Percentiles rank a stretch among this genome's conserved stretches.
phyloP scores from a whole-genome alignment of 129 eudicot species.

The Flaveria robusta region DNA sequence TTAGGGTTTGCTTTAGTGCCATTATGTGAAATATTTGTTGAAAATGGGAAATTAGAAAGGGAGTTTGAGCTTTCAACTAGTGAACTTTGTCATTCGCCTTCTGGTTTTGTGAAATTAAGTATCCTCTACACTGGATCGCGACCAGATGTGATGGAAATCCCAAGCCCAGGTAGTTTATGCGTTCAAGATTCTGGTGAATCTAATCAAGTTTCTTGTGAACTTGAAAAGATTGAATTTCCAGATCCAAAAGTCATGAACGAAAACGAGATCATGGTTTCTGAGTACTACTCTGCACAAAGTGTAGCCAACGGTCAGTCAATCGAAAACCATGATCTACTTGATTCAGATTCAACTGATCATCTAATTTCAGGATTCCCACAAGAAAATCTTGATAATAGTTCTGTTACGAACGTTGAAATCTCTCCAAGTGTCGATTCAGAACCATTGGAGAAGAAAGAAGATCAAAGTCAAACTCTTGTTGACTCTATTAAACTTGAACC shows the following conservation, averaged over 20 bases:
- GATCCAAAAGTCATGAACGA: slow-evolving; percentile 47
- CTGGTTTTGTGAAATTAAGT: slow-evolving; percentile 47
- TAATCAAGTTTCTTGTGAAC: slow-evolving; percentile 30
- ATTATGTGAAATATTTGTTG: slow-evolving; percentile 33
- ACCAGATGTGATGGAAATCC: slow-evolving; percentile 42
- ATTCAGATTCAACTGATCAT: slow-evolving; percentile 16
- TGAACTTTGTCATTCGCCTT: slow-evolving; percentile 44
- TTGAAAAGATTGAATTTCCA: slow-evolving; percentile 47
- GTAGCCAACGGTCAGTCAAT: slow-evolving; percentile 20
- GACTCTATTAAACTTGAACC: slow-evolving; percentile 16
- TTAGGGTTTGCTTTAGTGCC: slow-evolving; percentile 50
- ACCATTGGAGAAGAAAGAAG: slow-evolving; percentile 32
- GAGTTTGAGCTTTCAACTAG: slow-evolving; percentile 42
- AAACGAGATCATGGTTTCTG: slow-evolving; percentile 48
- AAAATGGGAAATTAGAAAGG: slow-evolving; percentile 40
- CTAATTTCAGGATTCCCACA: slow-evolving; percentile 1
- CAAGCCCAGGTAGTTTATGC: slow-evolving; percentile 13
- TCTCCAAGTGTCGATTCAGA: slow-evolving; percentile 20
- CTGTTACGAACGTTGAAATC: slow-evolving; percentile 9
- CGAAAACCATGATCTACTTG: slow-evolving; percentile 4
- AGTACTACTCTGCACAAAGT: slow-evolving; percentile 33
- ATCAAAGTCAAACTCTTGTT: slow-evolving; percentile 11
- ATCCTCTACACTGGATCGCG: slow-evolving; percentile 41
- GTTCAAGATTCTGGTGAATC: slow-evolving; percentile 26
- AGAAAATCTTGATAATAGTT: slow-evolving; percentile 29